These are phyloP conservation scores for Ophiostoma ips DNA, from an alignment of 2,329 filamentous ascomycete genomes.

Conservation along the genomic window DNA sequence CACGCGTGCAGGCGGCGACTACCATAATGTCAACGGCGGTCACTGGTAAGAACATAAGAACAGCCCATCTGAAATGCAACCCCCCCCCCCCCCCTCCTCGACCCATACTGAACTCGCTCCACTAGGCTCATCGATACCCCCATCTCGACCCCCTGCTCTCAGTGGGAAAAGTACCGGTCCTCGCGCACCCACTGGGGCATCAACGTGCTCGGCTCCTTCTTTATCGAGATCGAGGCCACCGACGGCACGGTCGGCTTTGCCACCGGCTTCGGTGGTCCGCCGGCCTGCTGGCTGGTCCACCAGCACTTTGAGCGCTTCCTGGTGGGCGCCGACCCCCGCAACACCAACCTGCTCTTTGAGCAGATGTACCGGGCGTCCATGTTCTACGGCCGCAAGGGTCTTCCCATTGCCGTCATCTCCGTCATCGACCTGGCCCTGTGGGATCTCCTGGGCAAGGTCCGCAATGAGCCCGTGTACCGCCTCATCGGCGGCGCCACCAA, in stretches of 20 bases:
- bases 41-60: conserved; percentile 41
- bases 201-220: conserved; percentile 86
- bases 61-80: not conserved
- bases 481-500: conserved; percentile 84
- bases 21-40: conserved; percentile 76
- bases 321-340: conserved; percentile 73
- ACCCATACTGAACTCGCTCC: not conserved
- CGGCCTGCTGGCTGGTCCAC: conserved; percentile 85
- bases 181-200: conserved; percentile 91
- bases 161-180: conserved; percentile 75
- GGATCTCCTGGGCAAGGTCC: conserved; percentile 83
- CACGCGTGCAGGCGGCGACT: conserved; percentile 62
- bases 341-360: conserved; percentile 86
- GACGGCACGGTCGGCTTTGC: conserved; percentile 92
- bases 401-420: conserved; percentile 81
- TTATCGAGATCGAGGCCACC: conserved; percentile 74
- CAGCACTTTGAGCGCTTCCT: conserved; percentile 91
- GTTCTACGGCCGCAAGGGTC: conserved; percentile 91
- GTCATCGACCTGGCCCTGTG: conserved; percentile 88
- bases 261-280: conserved; percentile 85
- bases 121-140: conserved; percentile 80
- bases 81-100: not conserved
- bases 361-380: conserved; percentile 93
- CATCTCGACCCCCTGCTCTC: conserved; percentile 84
- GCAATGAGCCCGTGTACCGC: conserved; percentile 87